Base-by-base conservation (phyloP, 768 basidiomycete genomes). In the Phlegmacium glaucopus region DNA sequence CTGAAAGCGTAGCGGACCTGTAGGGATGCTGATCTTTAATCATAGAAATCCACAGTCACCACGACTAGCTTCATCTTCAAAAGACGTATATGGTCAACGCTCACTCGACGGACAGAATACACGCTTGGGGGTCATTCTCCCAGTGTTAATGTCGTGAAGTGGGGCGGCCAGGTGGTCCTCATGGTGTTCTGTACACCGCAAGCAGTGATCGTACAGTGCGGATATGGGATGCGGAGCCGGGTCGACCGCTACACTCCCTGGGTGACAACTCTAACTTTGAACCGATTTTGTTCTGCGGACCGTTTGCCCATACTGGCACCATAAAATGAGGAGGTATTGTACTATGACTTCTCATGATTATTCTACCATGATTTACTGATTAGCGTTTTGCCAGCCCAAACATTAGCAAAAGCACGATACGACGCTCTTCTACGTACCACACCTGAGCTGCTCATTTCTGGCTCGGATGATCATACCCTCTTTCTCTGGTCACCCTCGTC, bases 401-500 rank as follows among this genome's bases (percentile, higher is more conserved):
- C 64, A 78, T 9, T 71, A 85, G 15, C 93, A 94, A 4, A 85
- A 45, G 78, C 72, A 44, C 85, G 94, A 32, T 98, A 95, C 67
- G 83, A 85, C 28, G 70, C 74, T 6, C 75, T 90, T 47, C 75
- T 87, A 15, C 69, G 77, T 26, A 75, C 69, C 3, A 75, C 74
- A 2, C 85, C 91, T 9, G 94, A 97, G 64, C 74, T 91, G 4
- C 72, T 95, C 54, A 95, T 97, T 63, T 92, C 94, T 5, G 94
- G 94, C 16, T 97, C 94, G 4, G 94, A 99, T 63, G 95, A 99
- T 64, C 95, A 97, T 65, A 99, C 95, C 0, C 82, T 97, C 42
- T 97, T 94, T 79, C 79, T 99, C 11, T 97, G 94, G 95, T 87
- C 91, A 27, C 72, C 85, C 35, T 65, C 62, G 40, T 70, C 60